Base-by-base conservation (phyloP, 2,329 filamentous ascomycete species). In the Hypoxylon sp. region DNA sequence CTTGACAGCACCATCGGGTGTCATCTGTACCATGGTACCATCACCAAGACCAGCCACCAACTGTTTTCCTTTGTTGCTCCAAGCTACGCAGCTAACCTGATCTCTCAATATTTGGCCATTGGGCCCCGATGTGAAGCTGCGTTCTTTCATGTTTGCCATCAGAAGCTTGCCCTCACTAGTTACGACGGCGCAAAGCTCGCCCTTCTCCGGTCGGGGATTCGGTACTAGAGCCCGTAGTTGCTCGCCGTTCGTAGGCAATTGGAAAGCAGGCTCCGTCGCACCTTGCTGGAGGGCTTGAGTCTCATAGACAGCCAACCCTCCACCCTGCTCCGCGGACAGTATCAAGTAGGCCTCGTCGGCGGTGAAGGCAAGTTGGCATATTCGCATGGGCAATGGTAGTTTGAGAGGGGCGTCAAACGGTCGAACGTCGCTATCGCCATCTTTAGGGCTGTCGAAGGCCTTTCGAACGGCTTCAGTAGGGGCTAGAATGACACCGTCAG, bases 41-140 rank as follows among this genome's bases (percentile, higher is more conserved):
- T 97, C 84, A 5, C 79, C 85, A 62, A 94, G 77, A 11, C 95
- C 94, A 60, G 90, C 92, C 32, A 96, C 87, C 31, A 99, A 77
- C 68, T 97, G 93, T 69, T 96, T 99, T 35, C 94, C 94, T 68
- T 87, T 90, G 54, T 84, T 88, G 70, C 94, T 99, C 94, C 95
- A 99, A 47, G 89, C 87, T 4, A 90, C 81, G 64, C 89, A 94
- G 67, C 87, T 91, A 19, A 96, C 92, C 36, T 88, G 86, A 19
- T 81, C 77, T 64, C 87, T 90, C 57, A 96, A 76, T 1, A 64
- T 76, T 57, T 75, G 80, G 23, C 89, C 90, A 58, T 83, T 84
- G 13, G 78, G 63, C 1, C 82, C 82, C 23, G 75, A 73, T 6
- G 80, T 68, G 32, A 91, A 78, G 29, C 74, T 78, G 37, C 81